These are phyloP conservation scores for Lipomyces starkeyi DNA, from an alignment of 805 yeast species.

Conservation along the genomic window DNA sequence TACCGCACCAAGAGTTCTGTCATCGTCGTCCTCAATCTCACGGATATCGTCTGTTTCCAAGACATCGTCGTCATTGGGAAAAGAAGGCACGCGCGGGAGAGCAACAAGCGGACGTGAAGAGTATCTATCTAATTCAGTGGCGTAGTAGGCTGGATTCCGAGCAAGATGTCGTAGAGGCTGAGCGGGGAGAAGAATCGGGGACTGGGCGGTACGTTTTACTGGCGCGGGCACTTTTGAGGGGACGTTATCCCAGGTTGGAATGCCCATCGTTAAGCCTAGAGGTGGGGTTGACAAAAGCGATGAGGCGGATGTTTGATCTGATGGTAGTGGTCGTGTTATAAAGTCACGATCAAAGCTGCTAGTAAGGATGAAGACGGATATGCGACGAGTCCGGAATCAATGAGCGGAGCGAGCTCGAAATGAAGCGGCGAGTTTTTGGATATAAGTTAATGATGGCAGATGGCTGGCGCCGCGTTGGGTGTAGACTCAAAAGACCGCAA, in stretches of 20 bases:
- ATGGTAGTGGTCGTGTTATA: not conserved
- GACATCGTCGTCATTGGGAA: not conserved
- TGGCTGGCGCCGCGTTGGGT: not conserved
- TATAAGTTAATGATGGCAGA: no score
- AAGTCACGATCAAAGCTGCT: not conserved
- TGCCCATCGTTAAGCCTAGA: slow-evolving; percentile 17
- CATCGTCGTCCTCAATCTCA: not conserved
- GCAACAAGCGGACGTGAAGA: slow-evolving; percentile 4
- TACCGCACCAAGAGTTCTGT: not conserved
- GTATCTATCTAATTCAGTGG: slow-evolving; percentile 7
- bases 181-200: not conserved
- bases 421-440: not conserved
- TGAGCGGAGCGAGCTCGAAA: not conserved
- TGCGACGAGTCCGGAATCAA: not conserved
- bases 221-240: slow-evolving; percentile 11
- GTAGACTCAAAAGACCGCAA: not conserved
- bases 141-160: not conserved
- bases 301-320: not conserved
- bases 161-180: slow-evolving; percentile 2
- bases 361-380: not conserved
- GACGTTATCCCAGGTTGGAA: slow-evolving; percentile 25
- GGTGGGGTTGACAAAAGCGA: not conserved
- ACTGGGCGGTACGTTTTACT: not conserved
- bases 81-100: slow-evolving; percentile 10
- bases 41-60: slow-evolving; percentile 1